Percentiles rank a stretch among this genome's conserved stretches.
Evolutionary conservation across 208 protist genomes (phyloP).

Genomic region (Polymyxa betae): DNA sequence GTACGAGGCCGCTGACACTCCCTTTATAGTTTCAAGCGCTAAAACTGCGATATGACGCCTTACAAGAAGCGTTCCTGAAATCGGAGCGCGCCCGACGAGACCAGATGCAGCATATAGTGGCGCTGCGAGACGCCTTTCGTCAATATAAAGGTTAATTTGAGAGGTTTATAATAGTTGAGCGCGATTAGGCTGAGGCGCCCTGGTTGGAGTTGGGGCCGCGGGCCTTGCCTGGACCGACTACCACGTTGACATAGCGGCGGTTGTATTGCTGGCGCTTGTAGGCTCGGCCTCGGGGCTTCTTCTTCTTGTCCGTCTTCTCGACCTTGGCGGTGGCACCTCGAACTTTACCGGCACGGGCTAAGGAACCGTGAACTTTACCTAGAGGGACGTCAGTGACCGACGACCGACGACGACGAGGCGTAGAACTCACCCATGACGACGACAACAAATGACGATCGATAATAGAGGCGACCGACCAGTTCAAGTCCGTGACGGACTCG

Average conservation of each 20-base stretch:
- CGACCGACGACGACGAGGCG: neutral
- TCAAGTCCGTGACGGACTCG: slow-evolving; percentile 21
- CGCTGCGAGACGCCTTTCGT: too few relatives aligned
- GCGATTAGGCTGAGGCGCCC: too few relatives aligned
- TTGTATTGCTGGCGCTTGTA: slow-evolving; percentile 70
- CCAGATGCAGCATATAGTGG: too few relatives aligned
- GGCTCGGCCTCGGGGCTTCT: slow-evolving; percentile 65
- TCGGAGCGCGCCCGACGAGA: too few relatives aligned
- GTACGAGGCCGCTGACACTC: too few relatives aligned
- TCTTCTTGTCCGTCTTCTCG: slow-evolving; percentile 65
- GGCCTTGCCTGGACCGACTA: slow-evolving; percentile 66
- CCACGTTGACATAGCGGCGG: slow-evolving; percentile 66
- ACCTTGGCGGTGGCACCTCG: slow-evolving; percentile 69
- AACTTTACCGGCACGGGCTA: slow-evolving; percentile 71
- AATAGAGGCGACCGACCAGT: neutral
- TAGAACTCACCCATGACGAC: slow-evolving; percentile 25
- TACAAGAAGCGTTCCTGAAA: too few relatives aligned
- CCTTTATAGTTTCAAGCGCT: too few relatives aligned
- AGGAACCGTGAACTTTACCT: slow-evolving; percentile 72
- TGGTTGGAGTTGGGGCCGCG: slow-evolving; percentile 67
- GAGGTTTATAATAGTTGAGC: too few relatives aligned
- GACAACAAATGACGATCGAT: neutral
- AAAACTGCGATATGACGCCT: too few relatives aligned
- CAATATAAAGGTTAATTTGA: too few relatives aligned
- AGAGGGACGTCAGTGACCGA: neutral